Evolutionary conservation across 331 rosid species (phyloP), one percentile per base, ranked within the genome.

Genomic region (Rosa hybrid): DNA sequence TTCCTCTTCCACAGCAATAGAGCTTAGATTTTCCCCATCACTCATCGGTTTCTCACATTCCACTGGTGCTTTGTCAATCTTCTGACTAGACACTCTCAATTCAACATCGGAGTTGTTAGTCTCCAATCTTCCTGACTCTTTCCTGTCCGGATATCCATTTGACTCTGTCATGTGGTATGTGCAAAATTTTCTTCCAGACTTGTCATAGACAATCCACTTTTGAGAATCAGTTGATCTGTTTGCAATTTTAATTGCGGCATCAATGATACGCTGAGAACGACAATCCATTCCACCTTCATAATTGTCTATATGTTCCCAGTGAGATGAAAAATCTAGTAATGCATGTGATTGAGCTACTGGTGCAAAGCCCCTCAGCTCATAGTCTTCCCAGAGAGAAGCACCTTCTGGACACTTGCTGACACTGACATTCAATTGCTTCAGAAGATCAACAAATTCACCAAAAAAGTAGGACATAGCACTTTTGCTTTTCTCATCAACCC

Each of bases 301-400:
- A 68, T 83, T 84, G 71, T 89, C 89, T 20, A 71, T 79, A 74
- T 84, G 86, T 68, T 87, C 93, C 91, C 83, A 81, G 21, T 80
- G 84, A 71, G 89, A 82, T 41, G 90, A 84, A 84, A 91, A 93
- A 77, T 91, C 90, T 51, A 93, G 82, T 20, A 84, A 82, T 25
- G 69, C 77, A 44, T 92, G 98, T 39, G 88, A 80, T 72, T 39
- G 53, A 74, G 89, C 73, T 64, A 89, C 74, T 14, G 98, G 94
- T 45, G 83, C 80, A 84, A 93, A 96, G 25, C 98, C 97, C 85
- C 98, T 89, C 88, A 96, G 88, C 81, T 93, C 99, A 81, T 84
- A 92, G 86, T 93, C 99, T 83, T 96, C 99, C 99, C 99, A 96
- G 10, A 96, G 85, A 78, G 99, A 91, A 65, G 78, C 77, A 76